Conservation (phyloP, 2,329 filamentous ascomycete species). For the Penicillium griseofulvum region DNA sequence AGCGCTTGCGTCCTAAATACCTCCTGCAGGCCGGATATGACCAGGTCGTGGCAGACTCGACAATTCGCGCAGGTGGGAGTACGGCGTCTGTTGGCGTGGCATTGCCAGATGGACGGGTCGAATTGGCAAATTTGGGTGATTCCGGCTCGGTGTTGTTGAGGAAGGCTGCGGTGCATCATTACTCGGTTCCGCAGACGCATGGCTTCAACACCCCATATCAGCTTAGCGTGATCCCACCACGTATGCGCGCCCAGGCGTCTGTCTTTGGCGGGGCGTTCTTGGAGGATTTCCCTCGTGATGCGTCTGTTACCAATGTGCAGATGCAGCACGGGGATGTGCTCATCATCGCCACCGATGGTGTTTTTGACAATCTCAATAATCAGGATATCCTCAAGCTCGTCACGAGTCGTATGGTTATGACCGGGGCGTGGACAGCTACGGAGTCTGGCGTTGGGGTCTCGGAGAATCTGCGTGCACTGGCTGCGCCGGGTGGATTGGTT, state of each 20-base stretch:
- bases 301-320: constrained; percentile 71
- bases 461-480: constrained; percentile 57
- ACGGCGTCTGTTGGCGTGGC: constrained; percentile 88
- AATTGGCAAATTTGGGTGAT: constrained; percentile 92
- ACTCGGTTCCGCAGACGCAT: constrained; percentile 85
- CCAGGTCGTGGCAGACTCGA: constrained; percentile 69
- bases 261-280: constrained; percentile 81
- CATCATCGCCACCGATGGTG: constrained; percentile 90
- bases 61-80: constrained; percentile 78
- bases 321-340: constrained; percentile 89
- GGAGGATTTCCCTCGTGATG: constrained; percentile 79
- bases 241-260: constrained; percentile 73
- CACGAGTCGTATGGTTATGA: constrained; percentile 69
- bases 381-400: constrained; percentile 83
- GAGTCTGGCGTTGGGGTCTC: constrained; percentile 63
- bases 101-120: constrained; percentile 68
- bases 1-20: constrained; percentile 56
- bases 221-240: constrained; percentile 79
- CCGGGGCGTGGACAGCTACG: constrained; percentile 70
- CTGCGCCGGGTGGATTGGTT: constrained; percentile 47
- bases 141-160: constrained; percentile 88
- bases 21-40: constrained; percentile 85
- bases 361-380: constrained; percentile 93
- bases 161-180: constrained; percentile 78
- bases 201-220: constrained; percentile 98